Conservation (phyloP, 345 rosid species). For the Capsella bursapastoris region DNA sequence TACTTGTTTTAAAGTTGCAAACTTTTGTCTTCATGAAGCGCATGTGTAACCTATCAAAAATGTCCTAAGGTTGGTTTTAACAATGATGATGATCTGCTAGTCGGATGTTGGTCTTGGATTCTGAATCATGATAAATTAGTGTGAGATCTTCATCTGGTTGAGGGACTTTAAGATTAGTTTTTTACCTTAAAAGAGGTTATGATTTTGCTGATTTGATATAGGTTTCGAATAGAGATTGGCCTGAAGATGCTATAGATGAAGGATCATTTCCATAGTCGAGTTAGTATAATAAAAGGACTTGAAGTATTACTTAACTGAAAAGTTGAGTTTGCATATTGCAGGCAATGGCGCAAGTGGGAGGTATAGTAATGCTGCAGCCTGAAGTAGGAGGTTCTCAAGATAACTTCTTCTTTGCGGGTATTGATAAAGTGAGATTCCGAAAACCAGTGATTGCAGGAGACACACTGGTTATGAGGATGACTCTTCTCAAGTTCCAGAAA, state of each 20-base stretch:
- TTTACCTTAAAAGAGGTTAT: neutral
- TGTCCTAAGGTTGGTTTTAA: constrained; percentile 43
- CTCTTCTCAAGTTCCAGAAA: constrained; percentile 75
- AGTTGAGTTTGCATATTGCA: constrained; percentile 32
- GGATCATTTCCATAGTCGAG: neutral
- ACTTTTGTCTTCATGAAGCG: constrained; percentile 13
- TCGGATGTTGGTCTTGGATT: constrained; percentile 44
- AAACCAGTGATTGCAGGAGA: constrained; percentile 97
- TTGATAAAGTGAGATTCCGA: constrained; percentile 87
- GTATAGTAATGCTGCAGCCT: constrained; percentile 88
- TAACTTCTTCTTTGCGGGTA: constrained; percentile 86
- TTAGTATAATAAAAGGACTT: neutral
- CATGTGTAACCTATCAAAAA: constrained; percentile 5
- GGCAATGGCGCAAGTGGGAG: constrained; percentile 99
- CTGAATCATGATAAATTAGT: neutral
- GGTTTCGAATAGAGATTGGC: neutral
- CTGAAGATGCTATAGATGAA: neutral
- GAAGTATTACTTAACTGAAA: neutral
- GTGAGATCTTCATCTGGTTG: neutral
- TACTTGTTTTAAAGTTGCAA: constrained; percentile 3
- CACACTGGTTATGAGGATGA: constrained; percentile 94
- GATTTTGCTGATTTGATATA: neutral
- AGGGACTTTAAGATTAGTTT: too few relatives aligned
- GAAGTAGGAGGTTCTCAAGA: constrained; percentile 81
- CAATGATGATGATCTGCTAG: constrained; percentile 66